A percentile compares a stretch with the other conserved stretches of the same genome.
Conservation (phyloP, 2,329 filamentous ascomycete genomes). For the Beauveria sp. region DNA sequence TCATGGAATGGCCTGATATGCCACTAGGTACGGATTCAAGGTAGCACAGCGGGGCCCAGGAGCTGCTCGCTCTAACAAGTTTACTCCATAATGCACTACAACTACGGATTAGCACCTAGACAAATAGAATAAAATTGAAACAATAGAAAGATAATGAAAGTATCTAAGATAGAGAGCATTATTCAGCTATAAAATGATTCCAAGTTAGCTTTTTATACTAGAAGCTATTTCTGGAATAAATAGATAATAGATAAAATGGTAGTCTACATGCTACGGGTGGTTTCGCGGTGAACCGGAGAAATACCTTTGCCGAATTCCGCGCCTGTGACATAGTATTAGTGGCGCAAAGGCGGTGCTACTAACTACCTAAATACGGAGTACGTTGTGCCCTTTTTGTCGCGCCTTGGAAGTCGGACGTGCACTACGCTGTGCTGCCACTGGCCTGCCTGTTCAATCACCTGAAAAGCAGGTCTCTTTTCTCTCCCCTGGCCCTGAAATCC, state of each 20-base stretch:
- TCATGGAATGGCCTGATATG: not conserved
- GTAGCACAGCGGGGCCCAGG: not conserved
- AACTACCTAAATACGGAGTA: too few species aligned
- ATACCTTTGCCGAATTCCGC: not conserved
- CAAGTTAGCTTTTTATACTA: too few species aligned
- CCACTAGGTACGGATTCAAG: too few species aligned
- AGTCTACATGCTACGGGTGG: too few species aligned
- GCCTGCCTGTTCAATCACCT: not conserved
- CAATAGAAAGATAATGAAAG: too few species aligned
- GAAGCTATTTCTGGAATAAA: too few species aligned
- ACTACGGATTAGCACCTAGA: too few species aligned
- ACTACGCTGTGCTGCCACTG: not conserved
- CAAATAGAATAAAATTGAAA: too few species aligned
- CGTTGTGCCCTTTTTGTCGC: not conserved
- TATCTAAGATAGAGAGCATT: too few species aligned
- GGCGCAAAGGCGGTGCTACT: not conserved
- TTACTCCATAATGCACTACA: too few species aligned
- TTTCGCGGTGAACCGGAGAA: not conserved
- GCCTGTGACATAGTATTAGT: not conserved
- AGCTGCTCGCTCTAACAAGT: not conserved
- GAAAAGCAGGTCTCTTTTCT: slow-evolving; percentile 1
- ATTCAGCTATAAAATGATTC: too few species aligned
- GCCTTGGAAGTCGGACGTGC: not conserved
- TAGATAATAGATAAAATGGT: too few species aligned
- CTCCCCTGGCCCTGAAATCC: slow-evolving; percentile 15